Percentiles rank a stretch among this genome's conserved stretches.
Evolutionary conservation across 108 stramenopile species (phyloP).

Genomic region (Nitzschia inconspicua): DNA sequence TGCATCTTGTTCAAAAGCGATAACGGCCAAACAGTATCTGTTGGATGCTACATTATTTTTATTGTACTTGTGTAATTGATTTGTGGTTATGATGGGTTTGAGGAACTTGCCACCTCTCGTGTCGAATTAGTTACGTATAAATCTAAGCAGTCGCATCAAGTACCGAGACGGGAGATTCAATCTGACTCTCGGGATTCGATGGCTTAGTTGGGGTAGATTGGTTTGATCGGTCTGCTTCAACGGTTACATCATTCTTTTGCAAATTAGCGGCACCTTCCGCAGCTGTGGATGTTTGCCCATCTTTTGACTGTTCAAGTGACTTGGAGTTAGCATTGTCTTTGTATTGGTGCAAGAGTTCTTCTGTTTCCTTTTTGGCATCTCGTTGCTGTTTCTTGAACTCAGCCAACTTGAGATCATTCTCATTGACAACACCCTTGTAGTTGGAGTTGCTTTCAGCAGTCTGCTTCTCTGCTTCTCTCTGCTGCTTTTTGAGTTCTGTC

Average conservation of each 20-base stretch:
- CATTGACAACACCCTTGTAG: conserved; percentile 12
- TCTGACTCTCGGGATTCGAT: no score
- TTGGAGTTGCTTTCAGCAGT: not conserved
- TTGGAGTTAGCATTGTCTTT: no score
- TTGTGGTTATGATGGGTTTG: not conserved
- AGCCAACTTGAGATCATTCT: conserved; percentile 1
- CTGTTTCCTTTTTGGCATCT: not conserved
- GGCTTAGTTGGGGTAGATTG: no score
- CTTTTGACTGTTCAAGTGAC: no score
- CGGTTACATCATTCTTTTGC: no score
- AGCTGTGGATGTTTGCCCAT: no score
- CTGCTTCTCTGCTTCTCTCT: conserved; percentile 7
- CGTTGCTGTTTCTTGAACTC: conserved; percentile 1
- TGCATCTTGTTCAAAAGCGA: conserved; percentile 33
- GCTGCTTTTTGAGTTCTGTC: conserved; percentile 6
- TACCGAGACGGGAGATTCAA: no score
- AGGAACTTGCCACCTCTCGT: not conserved
- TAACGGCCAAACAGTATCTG: not conserved
- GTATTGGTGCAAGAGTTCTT: no score
- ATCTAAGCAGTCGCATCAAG: no score
- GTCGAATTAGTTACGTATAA: no score
- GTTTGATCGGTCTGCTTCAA: no score
- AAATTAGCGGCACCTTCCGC: no score
- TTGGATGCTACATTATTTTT: not conserved
- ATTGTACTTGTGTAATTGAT: not conserved